Percentiles rank a stretch among this genome's conserved stretches.
These are phyloP conservation scores for Candida adriatica DNA, from an alignment of 805 yeast genomes.

Conservation along the genomic window DNA sequence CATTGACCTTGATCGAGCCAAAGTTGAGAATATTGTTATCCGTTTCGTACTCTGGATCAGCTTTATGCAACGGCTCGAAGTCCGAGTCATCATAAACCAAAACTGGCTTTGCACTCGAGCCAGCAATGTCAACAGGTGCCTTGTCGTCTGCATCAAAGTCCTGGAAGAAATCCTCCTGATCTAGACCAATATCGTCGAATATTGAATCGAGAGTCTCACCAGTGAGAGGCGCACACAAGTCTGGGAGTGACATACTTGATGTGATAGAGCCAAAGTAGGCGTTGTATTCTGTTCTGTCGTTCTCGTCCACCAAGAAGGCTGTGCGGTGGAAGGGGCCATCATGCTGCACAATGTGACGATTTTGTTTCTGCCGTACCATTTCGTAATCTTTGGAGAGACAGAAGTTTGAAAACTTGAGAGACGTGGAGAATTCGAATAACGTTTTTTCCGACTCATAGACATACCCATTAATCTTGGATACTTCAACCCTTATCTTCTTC, in stretches of 20 bases:
- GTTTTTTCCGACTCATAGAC: constrained; percentile 22
- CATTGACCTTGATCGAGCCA: constrained; percentile 39
- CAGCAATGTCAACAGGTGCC: constrained; percentile 14
- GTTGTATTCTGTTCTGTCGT: constrained; percentile 42
- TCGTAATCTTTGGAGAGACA: constrained; percentile 42
- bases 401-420: constrained; percentile 55
- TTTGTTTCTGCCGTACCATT: constrained; percentile 47
- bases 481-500: constrained; percentile 38
- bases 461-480: constrained; percentile 39
- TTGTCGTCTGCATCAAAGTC: constrained; percentile 10
- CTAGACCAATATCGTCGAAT: constrained; percentile 14
- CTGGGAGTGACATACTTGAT: constrained; percentile 60
- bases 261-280: constrained; percentile 43
- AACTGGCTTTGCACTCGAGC: constrained; percentile 10
- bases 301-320: constrained; percentile 58
- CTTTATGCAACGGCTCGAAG: constrained; percentile 14
- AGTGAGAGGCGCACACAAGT: constrained; percentile 53
- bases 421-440: constrained; percentile 44
- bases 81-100: constrained; percentile 15
- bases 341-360: constrained; percentile 54
- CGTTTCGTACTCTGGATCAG: constrained; percentile 40
- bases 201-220: constrained; percentile 36
- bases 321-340: constrained; percentile 83
- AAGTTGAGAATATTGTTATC: constrained; percentile 51
- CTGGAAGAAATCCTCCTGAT: constrained; percentile 11